A percentile compares a stretch with the other conserved stretches of the same genome.
Evolutionary conservation across 345 rosid species (phyloP).

Genomic region (Eucalyptus guilfoylei): DNA sequence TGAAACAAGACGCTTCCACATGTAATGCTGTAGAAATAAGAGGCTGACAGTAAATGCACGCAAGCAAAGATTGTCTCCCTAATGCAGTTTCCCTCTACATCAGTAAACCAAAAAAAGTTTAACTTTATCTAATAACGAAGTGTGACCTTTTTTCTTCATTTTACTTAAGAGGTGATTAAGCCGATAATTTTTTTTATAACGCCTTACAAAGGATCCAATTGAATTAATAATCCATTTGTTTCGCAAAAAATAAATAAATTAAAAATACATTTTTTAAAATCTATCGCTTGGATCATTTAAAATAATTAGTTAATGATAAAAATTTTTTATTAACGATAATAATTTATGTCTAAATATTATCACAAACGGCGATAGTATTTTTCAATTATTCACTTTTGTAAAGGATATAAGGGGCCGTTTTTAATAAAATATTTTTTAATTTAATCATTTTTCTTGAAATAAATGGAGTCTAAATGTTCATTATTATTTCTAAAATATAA

Average conservation of each 20-base stretch:
- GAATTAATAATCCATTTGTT: rapidly evolving
- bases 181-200: background rate
- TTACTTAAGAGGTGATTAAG: background rate
- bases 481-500: background rate
- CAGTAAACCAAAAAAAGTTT: background rate
- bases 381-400: background rate
- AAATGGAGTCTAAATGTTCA: background rate
- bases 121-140: background rate
- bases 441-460: background rate
- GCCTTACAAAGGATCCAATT: background rate
- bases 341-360: background rate
- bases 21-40: background rate
- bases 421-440: background rate
- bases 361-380: background rate
- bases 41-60: background rate
- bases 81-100: background rate
- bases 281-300: rapidly evolving
- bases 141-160: background rate
- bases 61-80: too few relatives aligned
- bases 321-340: rapidly evolving
- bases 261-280: rapidly evolving
- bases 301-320: background rate
- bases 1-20: background rate
- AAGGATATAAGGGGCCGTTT: background rate
- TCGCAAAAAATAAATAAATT: background rate